phyloP scores from a whole-genome alignment of 1,284 basidiomycete species.

The Omphalotus olearius region DNA sequence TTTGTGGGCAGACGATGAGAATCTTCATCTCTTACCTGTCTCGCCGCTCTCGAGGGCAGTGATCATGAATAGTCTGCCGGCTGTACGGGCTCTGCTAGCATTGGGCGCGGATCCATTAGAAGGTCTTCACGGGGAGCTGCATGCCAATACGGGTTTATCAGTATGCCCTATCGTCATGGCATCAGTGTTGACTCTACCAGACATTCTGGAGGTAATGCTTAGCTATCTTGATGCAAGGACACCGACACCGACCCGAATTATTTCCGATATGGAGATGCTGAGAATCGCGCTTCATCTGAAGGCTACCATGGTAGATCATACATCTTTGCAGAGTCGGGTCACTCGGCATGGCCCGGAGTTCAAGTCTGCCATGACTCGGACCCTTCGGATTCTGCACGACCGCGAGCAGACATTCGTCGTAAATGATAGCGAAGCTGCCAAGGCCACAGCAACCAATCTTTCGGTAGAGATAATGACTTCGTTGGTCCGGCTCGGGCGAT shows the following conservation, averaged over 20 bases:
- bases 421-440: not conserved
- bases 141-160: not conserved
- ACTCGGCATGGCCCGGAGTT: not conserved
- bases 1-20: conserved; percentile 7
- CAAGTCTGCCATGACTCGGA: not conserved
- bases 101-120: conserved; percentile 11
- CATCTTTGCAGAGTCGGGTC: conserved; percentile 1
- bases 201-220: conserved; percentile 6
- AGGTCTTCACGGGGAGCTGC: not conserved
- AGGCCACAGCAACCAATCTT: not conserved
- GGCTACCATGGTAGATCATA: conserved; percentile 9
- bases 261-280: conserved; percentile 9
- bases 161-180: conserved; percentile 7
- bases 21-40: conserved; percentile 4
- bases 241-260: not conserved
- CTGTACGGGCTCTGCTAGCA: not conserved
- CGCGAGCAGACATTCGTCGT: conserved; percentile 1
- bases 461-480: not conserved
- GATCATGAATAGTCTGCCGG: conserved; percentile 9
- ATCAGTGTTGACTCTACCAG: conserved; percentile 4
- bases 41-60: conserved; percentile 11
- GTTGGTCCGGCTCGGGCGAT: conserved; percentile 4
- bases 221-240: conserved; percentile 2
- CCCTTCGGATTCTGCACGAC: conserved; percentile 10
- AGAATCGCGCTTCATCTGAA: conserved; percentile 7